Base-by-base conservation (phyloP, 2,329 filamentous ascomycete genomes). In the Trichoderma sp. region DNA sequence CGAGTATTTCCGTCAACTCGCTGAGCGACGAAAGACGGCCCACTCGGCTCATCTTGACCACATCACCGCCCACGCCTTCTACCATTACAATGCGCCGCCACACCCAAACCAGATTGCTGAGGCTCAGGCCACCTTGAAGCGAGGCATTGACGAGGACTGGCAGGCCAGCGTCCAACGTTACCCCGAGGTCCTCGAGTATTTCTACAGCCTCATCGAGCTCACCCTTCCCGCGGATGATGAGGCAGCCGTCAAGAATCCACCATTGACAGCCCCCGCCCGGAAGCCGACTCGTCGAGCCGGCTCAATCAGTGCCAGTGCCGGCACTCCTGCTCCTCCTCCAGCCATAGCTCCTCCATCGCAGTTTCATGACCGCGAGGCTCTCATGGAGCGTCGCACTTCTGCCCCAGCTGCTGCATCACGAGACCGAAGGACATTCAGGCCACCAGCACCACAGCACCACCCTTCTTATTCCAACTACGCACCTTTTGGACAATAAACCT, bases 171-270 rank as follows among this genome's bases (percentile, higher is more conserved):
- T 94, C 49, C 87, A 92, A 74, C 86, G 89, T 66, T 95, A 94
- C 74, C 92, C 91, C 5, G 90, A 94, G 76, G 89, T 94, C n/a
- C 82, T 95, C 66, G 90, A 93, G 78, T 93, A 94, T 79, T 94
- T 91, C 76, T 94, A 90, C 79, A 84, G 87, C 69, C 82, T 94
- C 46, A 89, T 94, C 43, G 86, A 89, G 66, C 77, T 93, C 69
- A 86, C 83, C 26, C 79, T 92, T 5, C 91, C 91, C 0, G 80
- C 80, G 51, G 89, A 93, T 68, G 83, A 88, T 66, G 88, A 90
- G 51, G 79, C 84, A 2, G 80, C 81, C 18, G 86, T 90, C 43
- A 86, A 85, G 73, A 85, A 89, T 68, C 88, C 88, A 37, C 87
- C 87, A 4, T 77, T 90, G 70, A 86, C 84, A 72, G 84, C 84